Percentiles rank a stretch among this genome's conserved stretches.
Evolutionary conservation across 1,284 basidiomycete genomes (phyloP).

Genomic region (Cutaneotrichosporon sp.): DNA sequence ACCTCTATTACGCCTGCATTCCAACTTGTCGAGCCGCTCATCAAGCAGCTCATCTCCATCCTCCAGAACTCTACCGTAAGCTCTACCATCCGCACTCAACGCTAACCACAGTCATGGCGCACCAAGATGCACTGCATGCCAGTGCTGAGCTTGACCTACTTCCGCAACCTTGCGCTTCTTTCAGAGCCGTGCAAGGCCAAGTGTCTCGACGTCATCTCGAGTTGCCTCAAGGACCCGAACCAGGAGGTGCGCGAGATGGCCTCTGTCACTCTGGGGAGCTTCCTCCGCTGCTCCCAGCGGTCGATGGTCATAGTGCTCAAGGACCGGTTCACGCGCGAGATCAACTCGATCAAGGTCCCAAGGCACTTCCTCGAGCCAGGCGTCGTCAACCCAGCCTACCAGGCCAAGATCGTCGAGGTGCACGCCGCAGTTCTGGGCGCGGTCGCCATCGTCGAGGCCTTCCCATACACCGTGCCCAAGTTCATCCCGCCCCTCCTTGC

Average conservation of each 20-base stretch:
- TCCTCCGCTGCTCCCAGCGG: constrained; percentile 88
- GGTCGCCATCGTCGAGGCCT: constrained; percentile 55
- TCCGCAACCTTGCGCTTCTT: constrained; percentile 67
- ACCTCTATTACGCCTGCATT: constrained; percentile 51
- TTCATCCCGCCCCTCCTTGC: constrained; percentile 54
- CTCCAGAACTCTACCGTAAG: constrained; percentile 45
- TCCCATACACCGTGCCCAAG: constrained; percentile 58
- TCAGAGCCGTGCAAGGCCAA: constrained; percentile 61
- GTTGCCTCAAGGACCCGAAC: constrained; percentile 79
- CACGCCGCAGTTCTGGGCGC: constrained; percentile 87
- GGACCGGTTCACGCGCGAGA: constrained; percentile 70
- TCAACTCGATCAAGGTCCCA: constrained; percentile 64
- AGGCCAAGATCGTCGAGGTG: constrained; percentile 65
- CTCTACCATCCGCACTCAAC: no score
- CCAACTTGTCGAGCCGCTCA: constrained; percentile 49
- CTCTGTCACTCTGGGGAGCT: constrained; percentile 80
- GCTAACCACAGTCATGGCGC: constrained; percentile 47
- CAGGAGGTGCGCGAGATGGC: constrained; percentile 92
- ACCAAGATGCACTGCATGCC: constrained; percentile 52
- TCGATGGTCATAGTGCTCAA: constrained; percentile 81
- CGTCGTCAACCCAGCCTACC: constrained; percentile 59
- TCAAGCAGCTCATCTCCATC: constrained; percentile 46
- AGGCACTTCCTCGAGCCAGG: constrained; percentile 57
- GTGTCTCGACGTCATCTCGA: constrained; percentile 60
- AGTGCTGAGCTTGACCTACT: constrained; percentile 49